phyloP scores from a whole-genome alignment of 192 early-diverging fungal species.

The Coemansia sp. region DNA sequence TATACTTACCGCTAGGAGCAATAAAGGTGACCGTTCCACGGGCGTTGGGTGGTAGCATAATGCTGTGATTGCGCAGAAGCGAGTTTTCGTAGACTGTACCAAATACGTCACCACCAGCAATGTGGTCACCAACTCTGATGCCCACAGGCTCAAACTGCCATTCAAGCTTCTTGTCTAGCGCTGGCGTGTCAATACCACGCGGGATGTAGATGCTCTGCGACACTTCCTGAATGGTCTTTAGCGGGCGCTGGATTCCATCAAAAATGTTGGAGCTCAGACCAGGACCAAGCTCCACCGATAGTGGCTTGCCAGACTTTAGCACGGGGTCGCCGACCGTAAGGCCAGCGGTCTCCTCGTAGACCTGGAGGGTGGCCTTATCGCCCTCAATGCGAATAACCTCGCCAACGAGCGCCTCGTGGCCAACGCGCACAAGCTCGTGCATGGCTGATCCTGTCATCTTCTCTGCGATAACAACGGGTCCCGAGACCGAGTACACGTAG shows the following conservation, averaged over 20 bases:
- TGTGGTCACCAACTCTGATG: conserved; percentile 92
- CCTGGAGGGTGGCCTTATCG: conserved; percentile 99
- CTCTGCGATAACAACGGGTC: conserved; percentile 99
- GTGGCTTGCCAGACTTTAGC: conserved; percentile 93
- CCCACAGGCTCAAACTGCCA: conserved; percentile 97
- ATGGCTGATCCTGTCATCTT: conserved; percentile 97
- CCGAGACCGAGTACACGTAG: conserved; percentile 95
- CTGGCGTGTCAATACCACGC: conserved; percentile 97
- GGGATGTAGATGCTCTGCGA: conserved; percentile 98
- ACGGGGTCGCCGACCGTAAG: conserved; percentile 99
- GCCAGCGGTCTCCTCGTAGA: conserved; percentile 99
- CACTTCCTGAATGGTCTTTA: conserved; percentile 91
- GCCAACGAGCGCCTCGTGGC: conserved; percentile 95
- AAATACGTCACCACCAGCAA: conserved; percentile 97
- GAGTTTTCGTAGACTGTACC: conserved; percentile 95
- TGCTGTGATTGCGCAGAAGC: conserved; percentile 84
- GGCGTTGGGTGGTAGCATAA: conserved; percentile 92
- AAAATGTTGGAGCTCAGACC: conserved; percentile 91
- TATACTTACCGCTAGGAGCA: conserved; percentile 89
- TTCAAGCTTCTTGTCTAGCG: conserved; percentile 80
- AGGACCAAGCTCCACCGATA: conserved; percentile 98
- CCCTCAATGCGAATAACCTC: conserved; percentile 99
- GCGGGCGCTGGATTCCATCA: conserved; percentile 98
- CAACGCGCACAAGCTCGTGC: conserved; percentile 99
- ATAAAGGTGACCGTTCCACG: conserved; percentile 96